Evolutionary conservation across 2,329 filamentous ascomycete species (phyloP).

Genomic region (Penicillium sp.): DNA sequence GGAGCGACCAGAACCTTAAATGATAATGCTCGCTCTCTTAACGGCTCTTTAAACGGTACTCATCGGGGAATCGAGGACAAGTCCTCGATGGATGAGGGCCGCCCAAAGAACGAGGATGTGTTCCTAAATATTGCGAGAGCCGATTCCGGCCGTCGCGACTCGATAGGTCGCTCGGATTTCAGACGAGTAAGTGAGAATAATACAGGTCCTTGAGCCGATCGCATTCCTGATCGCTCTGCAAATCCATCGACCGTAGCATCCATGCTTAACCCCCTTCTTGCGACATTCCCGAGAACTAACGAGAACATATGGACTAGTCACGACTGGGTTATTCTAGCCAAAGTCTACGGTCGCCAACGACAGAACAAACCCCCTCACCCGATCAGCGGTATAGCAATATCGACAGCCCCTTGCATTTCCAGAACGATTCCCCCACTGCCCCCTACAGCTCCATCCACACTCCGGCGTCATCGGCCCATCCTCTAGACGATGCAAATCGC

Average conservation of each 20-base stretch:
- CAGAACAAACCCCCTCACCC: slow-evolving; percentile 38
- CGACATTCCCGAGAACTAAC: slow-evolving; percentile 17
- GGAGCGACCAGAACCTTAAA: slow-evolving; percentile 27
- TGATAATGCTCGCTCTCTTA: slow-evolving; percentile 26
- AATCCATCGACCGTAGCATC: neutral
- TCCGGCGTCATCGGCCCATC: slow-evolving; percentile 37
- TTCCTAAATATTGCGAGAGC: slow-evolving; percentile 48
- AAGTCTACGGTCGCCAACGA: slow-evolving; percentile 35
- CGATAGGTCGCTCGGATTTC: slow-evolving; percentile 38
- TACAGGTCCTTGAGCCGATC: neutral
- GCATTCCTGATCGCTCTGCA: slow-evolving; percentile 6
- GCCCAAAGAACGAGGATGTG: slow-evolving; percentile 44
- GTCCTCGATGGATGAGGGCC: slow-evolving; percentile 37
- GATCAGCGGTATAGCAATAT: slow-evolving; percentile 36
- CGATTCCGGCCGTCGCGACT: slow-evolving; percentile 39
- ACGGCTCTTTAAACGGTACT: slow-evolving; percentile 14
- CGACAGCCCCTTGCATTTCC: slow-evolving; percentile 36
- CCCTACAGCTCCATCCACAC: slow-evolving; percentile 29
- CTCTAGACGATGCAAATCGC: slow-evolving; percentile 39
- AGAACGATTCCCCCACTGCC: slow-evolving; percentile 32
- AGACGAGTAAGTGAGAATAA: slow-evolving; percentile 35
- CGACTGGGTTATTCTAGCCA: slow-evolving; percentile 38
- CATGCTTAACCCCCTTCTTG: neutral
- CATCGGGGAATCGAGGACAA: slow-evolving; percentile 30
- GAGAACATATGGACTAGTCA: slow-evolving; percentile 28